These are phyloP conservation scores for Amaranthus tricolor DNA, from an alignment of 179 eudicot genomes.

Conservation along the genomic window DNA sequence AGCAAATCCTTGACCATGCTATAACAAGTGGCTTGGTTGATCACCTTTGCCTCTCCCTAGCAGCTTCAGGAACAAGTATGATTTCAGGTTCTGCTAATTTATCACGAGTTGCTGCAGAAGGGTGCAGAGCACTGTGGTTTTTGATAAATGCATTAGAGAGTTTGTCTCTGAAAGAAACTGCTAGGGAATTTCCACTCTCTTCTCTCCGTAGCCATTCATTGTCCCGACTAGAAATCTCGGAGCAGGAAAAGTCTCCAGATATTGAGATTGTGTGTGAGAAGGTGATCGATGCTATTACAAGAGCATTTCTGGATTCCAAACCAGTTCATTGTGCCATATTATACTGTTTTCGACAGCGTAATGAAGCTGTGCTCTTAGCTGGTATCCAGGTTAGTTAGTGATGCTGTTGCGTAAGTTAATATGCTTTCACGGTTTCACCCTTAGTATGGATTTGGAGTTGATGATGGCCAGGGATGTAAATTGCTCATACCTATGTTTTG, in stretches of 20 bases:
- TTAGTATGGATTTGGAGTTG: constrained; percentile 4
- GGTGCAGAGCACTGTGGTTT: constrained; percentile 83
- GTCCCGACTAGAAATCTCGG: constrained; percentile 51
- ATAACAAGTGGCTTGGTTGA: constrained; percentile 62
- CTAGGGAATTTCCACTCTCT: constrained; percentile 55
- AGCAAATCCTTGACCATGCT: constrained; percentile 78
- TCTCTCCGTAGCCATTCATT: constrained; percentile 59
- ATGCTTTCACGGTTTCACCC: constrained; percentile 10
- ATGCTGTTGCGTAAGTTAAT: neutral
- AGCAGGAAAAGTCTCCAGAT: constrained; percentile 40
- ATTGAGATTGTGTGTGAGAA: constrained; percentile 52
- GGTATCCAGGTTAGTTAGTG: constrained; percentile 59
- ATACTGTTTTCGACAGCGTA: constrained; percentile 83
- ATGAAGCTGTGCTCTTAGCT: constrained; percentile 60
- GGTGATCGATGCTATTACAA: constrained; percentile 57
- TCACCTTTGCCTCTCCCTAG: constrained; percentile 61
- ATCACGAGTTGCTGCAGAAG: constrained; percentile 87
- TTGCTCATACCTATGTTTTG: neutral
- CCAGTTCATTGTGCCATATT: constrained; percentile 75
- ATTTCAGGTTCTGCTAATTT: constrained; percentile 80
- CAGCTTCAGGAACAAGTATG: constrained; percentile 74
- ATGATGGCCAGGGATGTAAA: neutral
- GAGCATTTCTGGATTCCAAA: constrained; percentile 67
- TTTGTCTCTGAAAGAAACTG: constrained; percentile 39
- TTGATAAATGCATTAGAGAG: constrained; percentile 67